Evolutionary conservation across 768 basidiomycete species (phyloP).

Genomic region (Kwoniella europaea): DNA sequence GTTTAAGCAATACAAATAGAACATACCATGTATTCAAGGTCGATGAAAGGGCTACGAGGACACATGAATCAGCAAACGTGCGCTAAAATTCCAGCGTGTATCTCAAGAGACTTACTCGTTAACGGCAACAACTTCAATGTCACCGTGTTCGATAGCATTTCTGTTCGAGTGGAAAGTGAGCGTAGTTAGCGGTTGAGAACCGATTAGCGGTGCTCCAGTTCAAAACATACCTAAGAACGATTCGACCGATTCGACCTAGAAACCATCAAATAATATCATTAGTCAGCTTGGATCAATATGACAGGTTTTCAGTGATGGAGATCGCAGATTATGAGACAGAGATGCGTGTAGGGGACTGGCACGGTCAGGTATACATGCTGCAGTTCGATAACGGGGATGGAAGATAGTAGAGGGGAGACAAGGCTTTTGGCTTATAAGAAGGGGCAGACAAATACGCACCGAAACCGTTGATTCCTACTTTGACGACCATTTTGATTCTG

Average conservation of each 20-base stretch:
- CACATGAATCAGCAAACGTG: constrained; percentile 24
- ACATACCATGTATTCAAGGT: constrained; percentile 90
- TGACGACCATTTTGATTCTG: constrained; percentile 64
- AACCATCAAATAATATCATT: constrained; percentile 64
- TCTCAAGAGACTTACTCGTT: constrained; percentile 75
- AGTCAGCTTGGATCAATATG: constrained; percentile 6
- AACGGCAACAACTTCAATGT: constrained; percentile 85
- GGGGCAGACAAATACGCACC: constrained; percentile 46
- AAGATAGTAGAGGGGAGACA: constrained; percentile 9
- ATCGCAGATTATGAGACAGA: not conserved
- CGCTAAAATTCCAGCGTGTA: not conserved
- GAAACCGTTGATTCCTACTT: constrained; percentile 97
- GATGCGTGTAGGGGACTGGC: not conserved
- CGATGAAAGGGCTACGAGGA: constrained; percentile 84
- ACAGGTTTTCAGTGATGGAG: not conserved
- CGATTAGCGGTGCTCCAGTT: not conserved
- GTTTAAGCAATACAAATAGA: not conserved
- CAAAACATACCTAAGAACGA: constrained; percentile 67
- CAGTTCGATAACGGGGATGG: not conserved
- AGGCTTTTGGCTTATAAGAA: not conserved
- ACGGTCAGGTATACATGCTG: not conserved
- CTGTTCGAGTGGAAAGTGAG: constrained; percentile 59
- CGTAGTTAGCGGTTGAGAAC: not conserved
- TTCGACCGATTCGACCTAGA: constrained; percentile 97
- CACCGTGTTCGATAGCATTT: constrained; percentile 78